Base-by-base conservation (phyloP, 2,329 filamentous ascomycete species). In the Colletotrichum tamarilloi region DNA sequence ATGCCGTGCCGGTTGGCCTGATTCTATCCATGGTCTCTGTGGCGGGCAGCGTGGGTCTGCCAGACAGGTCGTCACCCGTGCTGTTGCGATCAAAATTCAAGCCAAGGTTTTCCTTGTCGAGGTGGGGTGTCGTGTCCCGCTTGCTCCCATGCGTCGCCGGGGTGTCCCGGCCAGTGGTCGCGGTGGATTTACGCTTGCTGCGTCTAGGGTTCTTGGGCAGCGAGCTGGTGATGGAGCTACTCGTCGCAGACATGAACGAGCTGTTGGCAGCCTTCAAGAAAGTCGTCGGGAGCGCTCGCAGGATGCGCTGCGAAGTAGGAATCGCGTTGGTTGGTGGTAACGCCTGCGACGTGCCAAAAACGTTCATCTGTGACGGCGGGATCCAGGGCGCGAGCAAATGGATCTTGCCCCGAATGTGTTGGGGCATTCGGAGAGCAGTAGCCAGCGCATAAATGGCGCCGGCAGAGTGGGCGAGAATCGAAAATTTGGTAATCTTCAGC, bases 361-460 rank as follows among this genome's bases (percentile, higher is more conserved):
- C 92, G 66, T 92, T 95, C 87, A 98, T 93, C 80, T 98, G 95
- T 5, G 95, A 98, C 0, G 97, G 97, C 1, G 97, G 97, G 59
- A 99, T 98, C 97, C 95, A 98, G 0, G 97, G 97, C 0, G 97
- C 96, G 9, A 99, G 88, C 2, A 99, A 90, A 82, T 99, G 97
- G 68, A 99, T 97, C 66, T 95, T 93, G 24, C 97, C 97, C 6
- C 95, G 93, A 74, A 99, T 97, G 79, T 98, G 94, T 78, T 98
- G 95, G 4, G 97, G 97, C 90, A 99, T 97, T 57, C 97, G 94
- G 57, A 99, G 87, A 0, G 97, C 97, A 0, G 97, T 98, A 0
- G 97, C 97, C 22, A 99, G 89, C 2, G 97, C 97, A 80, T 99
- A 99, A 65, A 99, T 97, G n/a, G 97, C 96, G 19, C 97, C 97